Evolutionary conservation across 2,329 filamentous ascomycete species (phyloP), one percentile per base, ranked within the genome.

Genomic region (Fusarium zealandicum): DNA sequence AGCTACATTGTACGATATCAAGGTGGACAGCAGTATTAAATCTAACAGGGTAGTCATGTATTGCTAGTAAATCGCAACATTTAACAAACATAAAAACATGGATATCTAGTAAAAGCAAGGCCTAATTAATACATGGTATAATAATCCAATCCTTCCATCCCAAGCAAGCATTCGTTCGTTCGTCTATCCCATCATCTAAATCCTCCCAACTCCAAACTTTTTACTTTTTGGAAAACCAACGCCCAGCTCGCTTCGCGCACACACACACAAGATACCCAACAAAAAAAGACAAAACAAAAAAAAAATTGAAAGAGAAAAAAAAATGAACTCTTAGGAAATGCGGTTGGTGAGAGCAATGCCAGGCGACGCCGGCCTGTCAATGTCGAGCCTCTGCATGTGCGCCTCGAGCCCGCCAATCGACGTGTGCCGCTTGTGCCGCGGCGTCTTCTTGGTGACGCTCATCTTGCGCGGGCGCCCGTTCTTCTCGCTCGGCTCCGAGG

Each of bases 341-440:
- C 61, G 57, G 60, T 69, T 67, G 6, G 64, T 69, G 20, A 69
- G 49, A n/a, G 61, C 49, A 30, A 69, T 66, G 17, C 67, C 67
- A 5, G 67, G 67, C 3, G 67, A 69, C 0, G 63, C 64, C 4
- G 67, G 61, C 2, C 67, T 66, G 4, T 67, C 67, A 3, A 69
- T 60, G n/a, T 69, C 63, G n/a, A 69, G 53, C 1, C 64, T 61
- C 27, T 66, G 58, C 66, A 69, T 69, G 36, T 60, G 59, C 3
- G 41, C 58, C 9, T 65, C 61, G n/a, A 69, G 54, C 2, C 61
- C 63, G 16, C 64, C 62, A 0, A 59, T 63, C 1, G 67, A 69
- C 0, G 63, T 57, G 14, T 63, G 59, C 1, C 65, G 48, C 48
- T 63, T 69, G 43, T 69, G 67, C 5, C 64, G 51, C 11, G 61